These are phyloP conservation scores for Linum lewisii DNA, from an alignment of 345 rosid species.

Conservation along the genomic window DNA sequence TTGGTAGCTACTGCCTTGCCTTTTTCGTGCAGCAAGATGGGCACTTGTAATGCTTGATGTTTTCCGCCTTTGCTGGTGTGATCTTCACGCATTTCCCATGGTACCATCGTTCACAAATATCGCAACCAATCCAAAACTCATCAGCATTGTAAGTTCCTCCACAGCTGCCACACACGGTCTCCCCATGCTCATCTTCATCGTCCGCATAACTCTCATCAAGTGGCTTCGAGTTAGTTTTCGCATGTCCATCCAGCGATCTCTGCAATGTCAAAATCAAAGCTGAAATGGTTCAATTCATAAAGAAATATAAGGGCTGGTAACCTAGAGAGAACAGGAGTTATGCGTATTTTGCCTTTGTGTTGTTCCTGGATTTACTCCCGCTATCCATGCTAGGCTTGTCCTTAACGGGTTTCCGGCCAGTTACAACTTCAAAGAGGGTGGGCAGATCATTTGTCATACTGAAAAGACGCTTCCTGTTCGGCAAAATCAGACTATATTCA, in stretches of 20 bases:
- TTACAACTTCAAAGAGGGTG: slow-evolving; percentile 86
- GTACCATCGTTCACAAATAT: slow-evolving; percentile 8
- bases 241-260: slow-evolving; percentile 64
- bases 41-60: slow-evolving; percentile 81
- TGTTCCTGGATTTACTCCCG: slow-evolving; percentile 72
- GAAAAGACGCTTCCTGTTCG: slow-evolving; percentile 77
- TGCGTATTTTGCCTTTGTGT: slow-evolving; percentile 45
- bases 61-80: slow-evolving; percentile 42
- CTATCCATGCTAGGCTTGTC: slow-evolving; percentile 85
- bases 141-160: slow-evolving; percentile 67
- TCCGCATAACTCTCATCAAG: slow-evolving; percentile 53
- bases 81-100: neutral
- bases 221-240: slow-evolving; percentile 42
- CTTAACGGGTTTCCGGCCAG: slow-evolving; percentile 73
- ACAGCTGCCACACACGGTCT: slow-evolving; percentile 76
- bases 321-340: neutral
- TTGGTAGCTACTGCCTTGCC: slow-evolving; percentile 19
- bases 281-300: neutral
- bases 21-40: slow-evolving; percentile 72
- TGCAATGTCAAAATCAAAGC: slow-evolving; percentile 14
- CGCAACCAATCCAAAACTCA: slow-evolving; percentile 89
- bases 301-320: neutral
- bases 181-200: slow-evolving; percentile 79
- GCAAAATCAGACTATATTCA: neutral
- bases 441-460: slow-evolving; percentile 89